phyloP scores from a whole-genome alignment of 208 protist genomes.

The Leishmania guyanensis region DNA sequence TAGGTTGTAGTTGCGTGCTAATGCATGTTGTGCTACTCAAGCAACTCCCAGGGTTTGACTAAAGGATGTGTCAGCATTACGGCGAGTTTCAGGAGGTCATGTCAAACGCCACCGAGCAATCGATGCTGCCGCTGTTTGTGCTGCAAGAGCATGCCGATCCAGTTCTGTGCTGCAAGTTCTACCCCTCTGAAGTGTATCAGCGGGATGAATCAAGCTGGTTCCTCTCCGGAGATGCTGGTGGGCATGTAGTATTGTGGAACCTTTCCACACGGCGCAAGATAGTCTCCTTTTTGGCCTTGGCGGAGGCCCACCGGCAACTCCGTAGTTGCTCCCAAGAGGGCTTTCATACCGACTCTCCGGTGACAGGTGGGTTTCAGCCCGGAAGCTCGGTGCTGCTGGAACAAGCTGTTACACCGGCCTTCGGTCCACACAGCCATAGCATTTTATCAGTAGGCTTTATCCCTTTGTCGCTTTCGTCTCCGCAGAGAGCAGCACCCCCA shows the following conservation, averaged over 20 bases:
- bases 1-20: background rate
- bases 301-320: conserved; percentile 12
- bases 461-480: conserved; percentile 8
- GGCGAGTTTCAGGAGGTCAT: background rate
- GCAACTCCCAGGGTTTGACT: background rate
- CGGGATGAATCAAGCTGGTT: conserved; percentile 43
- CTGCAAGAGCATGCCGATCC: conserved; percentile 57
- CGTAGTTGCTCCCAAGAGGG: background rate
- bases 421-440: conserved; percentile 24
- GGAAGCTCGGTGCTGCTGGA: background rate
- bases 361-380: background rate
- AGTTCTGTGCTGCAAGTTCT: conserved; percentile 69
- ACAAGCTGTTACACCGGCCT: background rate
- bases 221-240: conserved; percentile 73
- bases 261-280: conserved; percentile 52
- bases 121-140: conserved; percentile 60
- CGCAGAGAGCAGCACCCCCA: background rate
- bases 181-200: conserved; percentile 16
- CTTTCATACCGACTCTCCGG: background rate
- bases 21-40: background rate
- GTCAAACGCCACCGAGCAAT: background rate
- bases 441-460: conserved; percentile 34
- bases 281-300: conserved; percentile 38
- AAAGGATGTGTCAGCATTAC: background rate
- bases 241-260: conserved; percentile 73